These are phyloP conservation scores for Pistacia integerrima DNA, from an alignment of 345 rosid genomes.

Conservation along the genomic window DNA sequence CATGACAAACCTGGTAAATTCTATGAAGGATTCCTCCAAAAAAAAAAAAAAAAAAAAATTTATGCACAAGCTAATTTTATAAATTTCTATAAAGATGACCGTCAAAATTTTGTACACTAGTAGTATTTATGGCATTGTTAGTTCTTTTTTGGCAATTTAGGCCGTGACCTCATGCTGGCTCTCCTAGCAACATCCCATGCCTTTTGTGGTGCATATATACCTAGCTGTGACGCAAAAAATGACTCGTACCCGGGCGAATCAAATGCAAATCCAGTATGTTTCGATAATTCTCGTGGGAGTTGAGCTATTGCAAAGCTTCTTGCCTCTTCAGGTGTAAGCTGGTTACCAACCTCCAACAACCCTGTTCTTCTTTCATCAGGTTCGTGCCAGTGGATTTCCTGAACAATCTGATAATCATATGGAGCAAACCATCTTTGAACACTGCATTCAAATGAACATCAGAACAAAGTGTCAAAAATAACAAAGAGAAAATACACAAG, in stretches of 20 bases:
- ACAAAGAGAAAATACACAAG: too few relatives aligned
- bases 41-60: neutral
- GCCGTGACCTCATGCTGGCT: conserved; percentile 77
- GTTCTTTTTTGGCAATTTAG: conserved; percentile 46
- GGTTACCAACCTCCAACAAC: conserved; percentile 52
- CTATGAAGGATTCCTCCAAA: too few relatives aligned
- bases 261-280: conserved; percentile 92
- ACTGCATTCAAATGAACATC: conserved; percentile 36
- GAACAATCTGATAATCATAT: conserved; percentile 89
- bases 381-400: conserved; percentile 83
- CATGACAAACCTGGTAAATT: too few relatives aligned
- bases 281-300: conserved; percentile 87
- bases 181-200: conserved; percentile 98
- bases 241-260: conserved; percentile 99
- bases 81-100: conserved; percentile 4
- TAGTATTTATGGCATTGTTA: neutral
- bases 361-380: conserved; percentile 51
- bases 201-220: conserved; percentile 86
- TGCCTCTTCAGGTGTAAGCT: conserved; percentile 75
- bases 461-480: neutral
- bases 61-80: conserved; percentile 22
- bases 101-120: conserved; percentile 20
- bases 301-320: conserved; percentile 81
- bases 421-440: conserved; percentile 95
- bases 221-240: conserved; percentile 89